Evolutionary conservation across 768 basidiomycete genomes (phyloP), one percentile per base, ranked within the genome.

Genomic region (Cystofilobasidium capitatum): DNA sequence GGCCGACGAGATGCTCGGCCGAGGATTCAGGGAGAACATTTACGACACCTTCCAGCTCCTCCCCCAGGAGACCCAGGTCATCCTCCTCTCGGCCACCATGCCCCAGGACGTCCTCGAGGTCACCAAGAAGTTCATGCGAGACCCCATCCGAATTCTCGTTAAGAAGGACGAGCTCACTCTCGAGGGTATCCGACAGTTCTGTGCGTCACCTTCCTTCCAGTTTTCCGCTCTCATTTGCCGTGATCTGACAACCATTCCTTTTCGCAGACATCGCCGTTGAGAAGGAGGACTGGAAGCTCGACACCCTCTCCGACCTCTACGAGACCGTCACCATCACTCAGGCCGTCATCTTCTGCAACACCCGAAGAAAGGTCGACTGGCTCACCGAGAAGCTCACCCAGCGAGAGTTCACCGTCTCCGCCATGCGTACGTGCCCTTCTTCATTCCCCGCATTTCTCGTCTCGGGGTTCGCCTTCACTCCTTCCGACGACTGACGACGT

Each of bases 231-330:
- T 57, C 26, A 39, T 37, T 54, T 14, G 37, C 31, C 7, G 7
- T 55, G 16, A 24, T 40, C 2, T 26, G n/a, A n/a, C n/a, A n/a
- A 1, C 17, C 61, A n/a, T 64, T 39, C 47, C 24, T 64, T 49
- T 22, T 92, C 92, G 74, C 91, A 94, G 76, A 92, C 81, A 90
- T 99, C 60, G 94, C 93, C 55, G 94, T 99, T 65, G 94, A 97
- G 80, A 96, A 97, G 80, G 94, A 99, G 78, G 94, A 99, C 76
- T 97, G 93, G 93, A 99, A 99, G 77, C 93, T 96, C 75, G 93
- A 97, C 79, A 97, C 93, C 0, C 82, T 99, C 37, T 96, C 89
- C 76, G 94, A 96, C 80, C 80, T 99, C 58, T 98, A 96, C 79
- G 94, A 98, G 78, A 97, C 94, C 35, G 85, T 99, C 71, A 97